Percentiles rank a stretch among this genome's conserved stretches.
These are phyloP conservation scores for Monosporascus sp. DNA, from an alignment of 2,329 filamentous ascomycete species.

Conservation along the genomic window DNA sequence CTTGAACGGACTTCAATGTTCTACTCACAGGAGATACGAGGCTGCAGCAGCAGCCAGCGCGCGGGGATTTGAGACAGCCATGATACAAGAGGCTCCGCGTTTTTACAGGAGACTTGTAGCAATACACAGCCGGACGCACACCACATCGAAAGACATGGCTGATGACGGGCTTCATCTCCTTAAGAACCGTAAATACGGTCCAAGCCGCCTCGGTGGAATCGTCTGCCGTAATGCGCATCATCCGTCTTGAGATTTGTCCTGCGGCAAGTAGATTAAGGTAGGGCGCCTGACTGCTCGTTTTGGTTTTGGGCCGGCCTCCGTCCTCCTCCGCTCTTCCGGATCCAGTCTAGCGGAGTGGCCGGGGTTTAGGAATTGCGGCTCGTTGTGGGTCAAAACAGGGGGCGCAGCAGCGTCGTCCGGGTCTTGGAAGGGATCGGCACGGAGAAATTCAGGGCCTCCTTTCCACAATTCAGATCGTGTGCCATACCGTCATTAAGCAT, in stretches of 20 bases:
- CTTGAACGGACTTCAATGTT: not conserved
- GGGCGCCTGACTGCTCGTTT: not conserved
- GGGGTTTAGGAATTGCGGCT: not conserved
- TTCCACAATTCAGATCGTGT: no score
- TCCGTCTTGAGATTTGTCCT: no score
- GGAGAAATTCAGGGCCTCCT: no score
- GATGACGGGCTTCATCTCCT: no score
- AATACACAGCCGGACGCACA: no score
- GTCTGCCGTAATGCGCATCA: no score
- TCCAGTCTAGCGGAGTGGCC: not conserved
- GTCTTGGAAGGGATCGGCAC: no score
- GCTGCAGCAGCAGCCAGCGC: not conserved
- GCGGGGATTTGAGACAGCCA: not conserved
- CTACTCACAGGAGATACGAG: not conserved
- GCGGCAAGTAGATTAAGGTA: not conserved
- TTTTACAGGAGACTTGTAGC: no score
- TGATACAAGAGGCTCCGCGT: not conserved
- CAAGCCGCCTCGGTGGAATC: no score
- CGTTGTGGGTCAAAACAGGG: not conserved
- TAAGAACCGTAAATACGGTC: no score
- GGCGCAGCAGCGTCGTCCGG: not conserved
- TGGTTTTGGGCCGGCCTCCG: not conserved
- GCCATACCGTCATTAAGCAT: no score
- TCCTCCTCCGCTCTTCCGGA: not conserved
- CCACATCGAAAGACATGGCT: no score